phyloP scores from a whole-genome alignment of 2,329 filamentous ascomycete genomes.

The Fusarium aywerte region DNA sequence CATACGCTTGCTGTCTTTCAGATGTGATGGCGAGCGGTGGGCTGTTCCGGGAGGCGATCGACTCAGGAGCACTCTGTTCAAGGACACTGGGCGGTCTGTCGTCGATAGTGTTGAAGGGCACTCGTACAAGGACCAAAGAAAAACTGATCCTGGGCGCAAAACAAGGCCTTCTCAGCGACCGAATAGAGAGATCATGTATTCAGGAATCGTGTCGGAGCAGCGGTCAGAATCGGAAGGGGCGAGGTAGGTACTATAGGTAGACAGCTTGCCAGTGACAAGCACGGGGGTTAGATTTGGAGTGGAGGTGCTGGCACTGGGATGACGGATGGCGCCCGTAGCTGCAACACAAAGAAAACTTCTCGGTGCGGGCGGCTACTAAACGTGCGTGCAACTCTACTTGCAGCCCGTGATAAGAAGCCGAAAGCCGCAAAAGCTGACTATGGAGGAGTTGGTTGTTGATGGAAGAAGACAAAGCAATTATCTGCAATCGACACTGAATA shows the following conservation, averaged over 20 bases:
- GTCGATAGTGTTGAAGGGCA: constrained; percentile 7
- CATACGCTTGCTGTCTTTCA: constrained; percentile 24
- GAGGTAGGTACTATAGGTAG: constrained; percentile 14
- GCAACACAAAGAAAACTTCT: constrained; percentile 32
- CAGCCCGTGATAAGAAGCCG: constrained; percentile 28
- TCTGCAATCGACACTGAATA: constrained; percentile 22
- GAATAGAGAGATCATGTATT: constrained; percentile 41
- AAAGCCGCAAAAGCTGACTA: constrained; percentile 14
- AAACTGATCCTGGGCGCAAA: constrained; percentile 33
- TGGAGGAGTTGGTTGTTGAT: constrained; percentile 15
- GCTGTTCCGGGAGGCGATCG: constrained; percentile 20
- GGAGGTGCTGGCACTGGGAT: constrained; percentile 38
- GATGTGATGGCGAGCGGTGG: constrained; percentile 31
- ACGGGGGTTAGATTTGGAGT: constrained; percentile 31
- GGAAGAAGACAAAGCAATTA: constrained; percentile 10
- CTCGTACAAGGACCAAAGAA: constrained; percentile 23
- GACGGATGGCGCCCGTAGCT: constrained; percentile 27
- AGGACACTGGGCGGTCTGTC: constrained; percentile 33
- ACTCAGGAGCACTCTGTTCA: constrained; percentile 33
- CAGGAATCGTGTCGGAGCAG: constrained; percentile 33
- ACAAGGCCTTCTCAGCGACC: constrained; percentile 35
- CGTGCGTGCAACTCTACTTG: constrained; percentile 10
- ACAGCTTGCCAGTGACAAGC: constrained; percentile 35
- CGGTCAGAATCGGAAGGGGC: constrained; percentile 37
- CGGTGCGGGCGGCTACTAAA: constrained; percentile 17